Conservation (phyloP, 2,329 filamentous ascomycete species). For the Aureobasidium sp. region DNA sequence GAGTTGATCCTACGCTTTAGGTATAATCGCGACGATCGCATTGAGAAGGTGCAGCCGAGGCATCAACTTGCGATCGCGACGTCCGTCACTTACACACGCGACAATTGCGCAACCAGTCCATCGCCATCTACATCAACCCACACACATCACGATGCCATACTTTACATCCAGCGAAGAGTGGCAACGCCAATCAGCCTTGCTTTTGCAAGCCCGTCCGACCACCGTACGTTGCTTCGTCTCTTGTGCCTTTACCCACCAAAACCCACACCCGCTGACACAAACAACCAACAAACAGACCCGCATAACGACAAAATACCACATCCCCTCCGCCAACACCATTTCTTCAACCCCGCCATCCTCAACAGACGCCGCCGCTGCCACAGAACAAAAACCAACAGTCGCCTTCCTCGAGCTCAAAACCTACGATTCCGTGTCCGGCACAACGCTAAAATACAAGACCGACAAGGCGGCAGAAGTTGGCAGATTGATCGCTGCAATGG, state of each 20-base stretch:
- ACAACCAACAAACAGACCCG: no score
- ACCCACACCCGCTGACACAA: no score
- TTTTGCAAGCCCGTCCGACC: conserved; percentile 77
- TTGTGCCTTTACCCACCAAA: no score
- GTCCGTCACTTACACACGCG: background rate
- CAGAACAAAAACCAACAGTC: conserved; percentile 44
- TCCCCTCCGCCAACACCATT: conserved; percentile 36
- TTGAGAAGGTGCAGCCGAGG: conserved; percentile 5
- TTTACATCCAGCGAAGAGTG: conserved; percentile 81
- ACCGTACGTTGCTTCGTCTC: conserved; percentile 59
- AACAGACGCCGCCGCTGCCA: background rate
- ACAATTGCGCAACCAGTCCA: background rate
- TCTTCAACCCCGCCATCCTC: conserved; percentile 19
- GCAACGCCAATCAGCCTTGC: conserved; percentile 78
- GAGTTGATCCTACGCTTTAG: background rate
- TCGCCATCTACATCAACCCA: background rate
- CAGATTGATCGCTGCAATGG: conserved; percentile 69
- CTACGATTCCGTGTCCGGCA: conserved; percentile 74
- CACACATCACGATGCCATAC: conserved; percentile 58
- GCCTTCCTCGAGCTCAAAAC: conserved; percentile 80
- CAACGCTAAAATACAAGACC: conserved; percentile 83
- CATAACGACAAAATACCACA: conserved; percentile 88
- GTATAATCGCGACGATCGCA: background rate
- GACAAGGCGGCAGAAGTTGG: conserved; percentile 86
- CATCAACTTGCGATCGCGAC: background rate